Percentiles rank a stretch among this genome's conserved stretches.
Conservation (phyloP, 495 filamentous ascomycete genomes). For the Xylaria grammica region DNA sequence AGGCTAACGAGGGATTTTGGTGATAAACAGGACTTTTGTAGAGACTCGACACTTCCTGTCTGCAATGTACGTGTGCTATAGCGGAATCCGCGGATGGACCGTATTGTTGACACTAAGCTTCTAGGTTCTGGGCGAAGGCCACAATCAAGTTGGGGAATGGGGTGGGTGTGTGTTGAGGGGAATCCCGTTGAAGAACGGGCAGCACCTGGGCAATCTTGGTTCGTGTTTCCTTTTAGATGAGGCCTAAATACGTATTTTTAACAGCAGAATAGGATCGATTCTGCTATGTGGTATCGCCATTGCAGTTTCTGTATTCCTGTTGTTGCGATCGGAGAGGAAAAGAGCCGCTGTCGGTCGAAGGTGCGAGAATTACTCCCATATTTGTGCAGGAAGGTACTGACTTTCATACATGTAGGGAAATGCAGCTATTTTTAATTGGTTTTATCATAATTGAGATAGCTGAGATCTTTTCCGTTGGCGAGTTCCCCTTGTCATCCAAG, state of each 20-base stretch:
- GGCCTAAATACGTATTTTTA: background rate
- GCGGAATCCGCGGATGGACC: slow-evolving; percentile 27
- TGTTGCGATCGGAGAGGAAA: slow-evolving; percentile 88
- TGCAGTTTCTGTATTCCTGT: slow-evolving; percentile 62
- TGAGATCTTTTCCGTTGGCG: slow-evolving; percentile 94
- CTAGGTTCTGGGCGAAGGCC: slow-evolving; percentile 50
- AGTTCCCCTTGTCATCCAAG: slow-evolving; percentile 72
- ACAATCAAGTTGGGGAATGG: slow-evolving; percentile 58
- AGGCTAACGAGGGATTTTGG: slow-evolving; percentile 7
- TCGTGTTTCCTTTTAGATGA: slow-evolving; percentile 38
- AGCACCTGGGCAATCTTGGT: slow-evolving; percentile 85
- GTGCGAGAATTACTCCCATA: slow-evolving; percentile 50
- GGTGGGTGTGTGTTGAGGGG: slow-evolving; percentile 72
- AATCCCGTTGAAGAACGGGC: slow-evolving; percentile 67
- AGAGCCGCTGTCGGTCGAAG: slow-evolving; percentile 92
- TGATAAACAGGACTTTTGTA: slow-evolving; percentile 80
- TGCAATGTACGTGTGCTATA: slow-evolving; percentile 80
- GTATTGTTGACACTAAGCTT: slow-evolving; percentile 16
- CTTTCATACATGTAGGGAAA: slow-evolving; percentile 69
- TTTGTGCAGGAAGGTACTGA: slow-evolving; percentile 24
- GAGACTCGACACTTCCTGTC: slow-evolving; percentile 91
- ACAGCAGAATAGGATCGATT: slow-evolving; percentile 74
- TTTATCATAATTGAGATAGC: slow-evolving; percentile 91
- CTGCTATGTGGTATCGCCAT: slow-evolving; percentile 81
- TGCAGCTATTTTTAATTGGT: slow-evolving; percentile 88